A percentile compares a stretch with the other conserved stretches of the same genome.
These are phyloP conservation scores for Raffaelea ambrosiae DNA, from an alignment of 2,329 filamentous ascomycete genomes.

Conservation along the genomic window DNA sequence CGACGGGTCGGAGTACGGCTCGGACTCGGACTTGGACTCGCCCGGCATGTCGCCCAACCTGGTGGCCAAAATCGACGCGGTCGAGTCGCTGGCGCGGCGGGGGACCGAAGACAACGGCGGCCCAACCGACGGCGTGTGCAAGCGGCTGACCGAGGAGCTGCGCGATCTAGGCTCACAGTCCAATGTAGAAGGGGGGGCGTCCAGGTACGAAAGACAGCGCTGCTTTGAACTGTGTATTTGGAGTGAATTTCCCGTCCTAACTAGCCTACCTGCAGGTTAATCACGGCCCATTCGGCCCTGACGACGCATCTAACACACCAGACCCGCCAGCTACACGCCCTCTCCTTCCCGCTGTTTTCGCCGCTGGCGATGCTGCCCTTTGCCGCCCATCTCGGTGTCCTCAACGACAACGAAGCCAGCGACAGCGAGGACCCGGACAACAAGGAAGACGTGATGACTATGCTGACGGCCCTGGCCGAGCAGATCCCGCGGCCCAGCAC, in stretches of 20 bases:
- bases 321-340: conserved; percentile 64
- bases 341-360: conserved; percentile 62
- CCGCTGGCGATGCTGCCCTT: conserved; percentile 56
- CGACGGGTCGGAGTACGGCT: conserved; percentile 67
- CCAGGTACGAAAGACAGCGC: too few species aligned
- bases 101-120: conserved; percentile 60
- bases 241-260: too few species aligned
- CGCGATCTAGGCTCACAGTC: conserved; percentile 66
- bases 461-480: conserved; percentile 56
- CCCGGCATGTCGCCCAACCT: conserved; percentile 60
- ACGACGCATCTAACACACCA: conserved; percentile 69
- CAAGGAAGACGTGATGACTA: conserved; percentile 58
- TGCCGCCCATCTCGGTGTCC: conserved; percentile 31
- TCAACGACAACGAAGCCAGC: neutral
- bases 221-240: neutral
- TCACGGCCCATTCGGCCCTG: conserved; percentile 66
- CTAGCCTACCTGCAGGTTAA: conserved; percentile 56
- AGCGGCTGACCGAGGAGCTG: conserved; percentile 59
- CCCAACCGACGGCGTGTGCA: conserved; percentile 56
- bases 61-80: conserved; percentile 61
- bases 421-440: conserved; percentile 32
- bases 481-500: conserved; percentile 59
- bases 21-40: conserved; percentile 60
- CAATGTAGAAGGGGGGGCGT: conserved; percentile 62
- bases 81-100: conserved; percentile 60